Base-by-base conservation (phyloP, 1,284 basidiomycete species). In the Ganoderma lucidum region DNA sequence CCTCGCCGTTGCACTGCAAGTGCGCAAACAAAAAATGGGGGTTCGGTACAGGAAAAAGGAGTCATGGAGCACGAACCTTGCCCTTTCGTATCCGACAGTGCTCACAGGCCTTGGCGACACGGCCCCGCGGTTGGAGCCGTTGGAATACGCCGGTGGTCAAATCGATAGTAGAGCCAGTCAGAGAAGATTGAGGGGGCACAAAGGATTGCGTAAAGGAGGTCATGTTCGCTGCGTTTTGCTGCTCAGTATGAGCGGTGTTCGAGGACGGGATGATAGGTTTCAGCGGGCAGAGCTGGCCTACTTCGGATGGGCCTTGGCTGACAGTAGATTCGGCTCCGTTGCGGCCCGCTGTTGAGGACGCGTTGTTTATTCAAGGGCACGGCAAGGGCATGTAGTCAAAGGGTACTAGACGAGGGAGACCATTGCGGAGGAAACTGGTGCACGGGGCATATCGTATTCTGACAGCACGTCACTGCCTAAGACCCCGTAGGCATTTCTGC, bases 101-200 rank as follows among this genome's bases (percentile, higher is more conserved):
- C 75, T 84, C 82, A 72, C 83, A 84, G 1, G 83, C 83, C 68
- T 84, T 82, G 0, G 79, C 80, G 9, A 82, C 84, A 30, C 81
- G 76, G 45, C 90, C 77, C 2, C 89, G 84, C 1, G 87, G 86
- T 65, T 88, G 87, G 72, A 90, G 88, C 1, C 83, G 84, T 76
- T 89, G 88, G 75, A 89, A 90, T 53, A 89, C 84, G 15, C 87
- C 88, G 0, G 89, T 90, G 5, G 81, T 71, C 1, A 86, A 86
- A 74, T 91, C 88, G n/a, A 90, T 81, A 0, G 87, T 81, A 0
- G 87, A 87, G 42, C 89, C 89, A 0, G 84, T 78, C 70, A 83
- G 80, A 12, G 73, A 70, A 2, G 75, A 70, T 28, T 70, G 67
- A 6, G 70, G 65, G 8, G 60, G 56, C 6, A 37, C 32, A 2